Evolutionary conservation across 1,139 yeast genomes (phyloP), one percentile per base, ranked within the genome.

Genomic region (Yamadazyma spencermartinsiae): DNA sequence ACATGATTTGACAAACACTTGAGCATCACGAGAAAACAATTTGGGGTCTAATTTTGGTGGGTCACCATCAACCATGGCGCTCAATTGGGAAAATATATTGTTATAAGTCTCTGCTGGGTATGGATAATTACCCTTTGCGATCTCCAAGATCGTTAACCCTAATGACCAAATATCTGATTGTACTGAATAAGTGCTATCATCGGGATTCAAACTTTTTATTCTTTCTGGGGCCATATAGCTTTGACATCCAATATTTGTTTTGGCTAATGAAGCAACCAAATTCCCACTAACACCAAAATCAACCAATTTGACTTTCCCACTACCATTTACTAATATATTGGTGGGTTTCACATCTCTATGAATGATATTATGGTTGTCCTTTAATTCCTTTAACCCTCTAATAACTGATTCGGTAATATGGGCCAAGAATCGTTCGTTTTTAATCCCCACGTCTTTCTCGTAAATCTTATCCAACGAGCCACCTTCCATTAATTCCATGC

Each of bases 161-260:
- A 92, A 65, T 0, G 97, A 88, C 98, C 99, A 92, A 44, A 92
- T 80, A 62, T 94, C 99, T 9, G 95, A 84, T 58, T 92, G 97
- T 10, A 89, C 96, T 1, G 97, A 83, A 62, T 92, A 92, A 0
- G 95, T 82, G 14, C 79, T 74, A 49, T 80, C 92, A 56, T 85
- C 90, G 3, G 76, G 76, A 34, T 54, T 67, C 35, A 62, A 45
- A 2, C 67, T 57, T 60, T 85, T 82, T 54, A 92, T 94, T 56
- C 99, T 76, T 61, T 92, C 99, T 1, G 99, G 99, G 0, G 98
- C 98, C 98, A 94, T 94, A 63, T 92, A 92, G 4, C 96, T 86
- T 63, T 92, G 98, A 61, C 98, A 94, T 5, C 99, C 99, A 52
- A 92, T 90, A 55, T 92, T 92, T 0, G 99, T 92, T 54, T 89